These are phyloP conservation scores for Kodamaea jinghongensis DNA, from an alignment of 805 yeast genomes.

Conservation along the genomic window DNA sequence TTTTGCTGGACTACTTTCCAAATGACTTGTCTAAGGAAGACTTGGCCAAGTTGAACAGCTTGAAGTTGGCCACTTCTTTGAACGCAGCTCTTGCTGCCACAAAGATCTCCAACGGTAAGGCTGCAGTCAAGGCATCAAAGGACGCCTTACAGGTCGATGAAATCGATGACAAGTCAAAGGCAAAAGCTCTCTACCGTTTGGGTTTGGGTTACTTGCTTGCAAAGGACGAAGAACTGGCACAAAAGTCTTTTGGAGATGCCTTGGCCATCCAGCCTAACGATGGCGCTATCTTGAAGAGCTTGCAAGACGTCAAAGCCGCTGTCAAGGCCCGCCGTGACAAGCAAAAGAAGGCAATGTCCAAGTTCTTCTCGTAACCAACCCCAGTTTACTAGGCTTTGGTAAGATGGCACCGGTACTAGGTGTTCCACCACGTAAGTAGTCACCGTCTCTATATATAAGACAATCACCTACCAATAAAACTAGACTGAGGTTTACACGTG, in stretches of 20 bases:
- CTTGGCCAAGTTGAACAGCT: conserved; percentile 44
- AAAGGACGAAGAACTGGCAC: conserved; percentile 70
- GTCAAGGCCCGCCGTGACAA: conserved; percentile 57
- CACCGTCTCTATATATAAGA: not conserved
- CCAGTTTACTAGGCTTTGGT: not conserved
- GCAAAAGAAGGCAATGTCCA: conserved; percentile 72
- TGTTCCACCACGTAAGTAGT: not conserved
- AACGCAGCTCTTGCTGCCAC: conserved; percentile 75
- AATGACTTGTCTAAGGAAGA: conserved; percentile 60
- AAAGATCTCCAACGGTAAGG: conserved; percentile 55
- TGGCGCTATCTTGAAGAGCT: conserved; percentile 63
- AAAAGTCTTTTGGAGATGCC: conserved; percentile 65
- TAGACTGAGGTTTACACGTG: conserved; percentile 1
- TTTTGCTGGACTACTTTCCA: conserved; percentile 71
- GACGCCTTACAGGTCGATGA: conserved; percentile 62
- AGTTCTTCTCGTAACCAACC: conserved; percentile 48
- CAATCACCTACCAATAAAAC: too few relatives aligned
- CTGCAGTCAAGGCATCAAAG: conserved; percentile 57
- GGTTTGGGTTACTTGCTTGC: conserved; percentile 66
- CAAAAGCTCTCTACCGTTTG: conserved; percentile 85
- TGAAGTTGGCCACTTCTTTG: conserved; percentile 63
- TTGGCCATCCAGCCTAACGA: conserved; percentile 64
- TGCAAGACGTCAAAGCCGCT: conserved; percentile 53
- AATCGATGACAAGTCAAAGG: conserved; percentile 63
- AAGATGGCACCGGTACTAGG: not conserved